Evolutionary conservation across 2,329 filamentous ascomycete genomes (phyloP), one percentile per base, ranked within the genome.

Genomic region (Ophiocordyceps camponoti-saundersi): DNA sequence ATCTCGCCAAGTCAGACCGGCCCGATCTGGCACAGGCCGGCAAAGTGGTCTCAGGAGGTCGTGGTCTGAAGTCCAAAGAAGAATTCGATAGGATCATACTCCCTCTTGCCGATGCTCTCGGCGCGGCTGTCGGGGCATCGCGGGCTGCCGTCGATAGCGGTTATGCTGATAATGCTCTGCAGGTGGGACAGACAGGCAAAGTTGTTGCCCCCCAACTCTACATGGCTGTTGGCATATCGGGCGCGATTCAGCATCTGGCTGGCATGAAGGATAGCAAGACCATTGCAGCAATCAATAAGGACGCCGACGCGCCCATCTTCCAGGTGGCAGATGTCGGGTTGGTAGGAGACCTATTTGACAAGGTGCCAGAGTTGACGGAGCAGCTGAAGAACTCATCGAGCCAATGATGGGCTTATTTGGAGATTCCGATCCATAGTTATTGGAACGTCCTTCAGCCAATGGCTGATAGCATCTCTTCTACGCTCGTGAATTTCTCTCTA

Each of bases 231-330:
- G 92, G 92, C 59, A 96, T 98, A 56, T 95, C 87, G 10, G 92
- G 92, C 47, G 92, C 92, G 21, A 98, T 98, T 56, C 92, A 98
- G 69, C 92, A 98, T 72, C 67, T 98, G 66, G 92, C 92, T 30
- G 92, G 92, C 61, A 98, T 98, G 92, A 98, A 98, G 76, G 92
- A 98, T 62, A 95, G 88, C 72, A 98, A 98, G 72, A 92, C 98
- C 49, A 98, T 98, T 68, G 92, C 90, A 21, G 87, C 87, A 15
- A 96, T 98, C 61, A 98, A 98, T 74, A 98, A 98, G 71, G 92
- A 98, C 60, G 72, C 80, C 5, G 92, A 98, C 65, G 92, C 92
- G 48, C 92, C 92, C 29, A 98, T 98, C 56, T 98, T 98, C 74
- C 92, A 98, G 67, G 80, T 98, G 49, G 92, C 92, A 5, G 92